Evolutionary conservation across 225 moss, liverwort and hornwort genomes (phyloP).

Genomic region (Straminergon stramineum): DNA sequence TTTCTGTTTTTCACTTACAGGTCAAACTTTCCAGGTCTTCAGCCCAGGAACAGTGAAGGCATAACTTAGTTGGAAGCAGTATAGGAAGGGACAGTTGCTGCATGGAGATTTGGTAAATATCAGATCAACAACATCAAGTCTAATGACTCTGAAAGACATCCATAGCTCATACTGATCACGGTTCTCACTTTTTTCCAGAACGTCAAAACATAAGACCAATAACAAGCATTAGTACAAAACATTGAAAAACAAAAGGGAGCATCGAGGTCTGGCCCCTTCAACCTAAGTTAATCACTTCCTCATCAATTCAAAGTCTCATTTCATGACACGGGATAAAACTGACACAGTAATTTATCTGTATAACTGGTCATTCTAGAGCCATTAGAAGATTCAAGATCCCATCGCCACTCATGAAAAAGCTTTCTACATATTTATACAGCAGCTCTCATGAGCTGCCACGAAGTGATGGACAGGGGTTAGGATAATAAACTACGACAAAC

Average conservation of each 20-base stretch:
- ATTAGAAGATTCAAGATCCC: background rate
- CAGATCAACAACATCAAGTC: background rate
- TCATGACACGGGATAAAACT: background rate
- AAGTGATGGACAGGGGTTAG: background rate
- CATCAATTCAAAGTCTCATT: background rate
- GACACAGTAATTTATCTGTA: background rate
- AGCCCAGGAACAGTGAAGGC: background rate
- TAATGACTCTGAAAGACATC: background rate
- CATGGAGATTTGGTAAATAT: background rate
- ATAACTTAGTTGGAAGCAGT: background rate
- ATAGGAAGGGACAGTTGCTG: background rate
- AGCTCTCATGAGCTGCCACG: background rate
- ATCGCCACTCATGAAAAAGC: background rate
- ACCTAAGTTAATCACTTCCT: background rate
- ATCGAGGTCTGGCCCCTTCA: background rate
- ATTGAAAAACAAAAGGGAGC: background rate
- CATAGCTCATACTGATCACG: background rate
- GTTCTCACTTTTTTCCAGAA: background rate
- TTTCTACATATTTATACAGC: slow-evolving; percentile 25
- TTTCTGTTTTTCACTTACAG: background rate
- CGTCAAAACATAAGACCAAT: background rate
- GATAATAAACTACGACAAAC: background rate
- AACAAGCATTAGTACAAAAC: background rate
- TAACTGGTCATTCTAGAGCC: background rate
- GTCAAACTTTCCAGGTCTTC: background rate